Evolutionary conservation across 1,284 basidiomycete species (phyloP), one percentile per base, ranked within the genome.

Genomic region (Cutaneotrichosporon cyanovorans): DNA sequence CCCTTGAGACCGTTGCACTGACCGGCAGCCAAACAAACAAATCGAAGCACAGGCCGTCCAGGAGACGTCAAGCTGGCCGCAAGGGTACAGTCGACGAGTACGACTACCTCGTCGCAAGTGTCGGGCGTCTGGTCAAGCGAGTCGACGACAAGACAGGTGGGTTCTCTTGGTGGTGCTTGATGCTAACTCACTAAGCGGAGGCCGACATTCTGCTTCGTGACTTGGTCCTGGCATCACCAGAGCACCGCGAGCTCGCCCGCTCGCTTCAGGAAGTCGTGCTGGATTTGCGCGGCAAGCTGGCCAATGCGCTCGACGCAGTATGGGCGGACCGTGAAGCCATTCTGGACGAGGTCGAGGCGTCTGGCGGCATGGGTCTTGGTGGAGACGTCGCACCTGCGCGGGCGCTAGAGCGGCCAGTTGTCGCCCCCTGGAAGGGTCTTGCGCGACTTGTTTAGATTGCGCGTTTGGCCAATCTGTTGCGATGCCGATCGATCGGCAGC

Each of bases 61-160:
- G 68, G 46, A 93, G 92, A 65, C 78, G 85, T 16, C 86, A 84
- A 5, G 85, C 84, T 0, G 93, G 95, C 0, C 76, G 85, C 48
- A 97, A 95, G 68, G 95, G 95, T 2, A 95, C 90, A 0, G 84
- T 95, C 0, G 91, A 95, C 63, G 95, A 99, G 69, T 92, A 97
- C 73, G 88, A 91, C 63, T 98, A 99, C 62, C 78, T 98, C 5
- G 78, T 97, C 38, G 82, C 79, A 38, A 89, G 86, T 4, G 69
- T 96, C 40, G 78, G 79, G 1, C 88, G 93, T 60, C 76, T 96
- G 5, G 78, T 82, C 8, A 45, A 53, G 4, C 55, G 70, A 4
- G 62, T 68, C 2, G 68, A 70, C 40, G 70, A 71, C 45, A 72
- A 71, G 62, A 65, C 60, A 30, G 56, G 66, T 68, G 47, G 43